phyloP scores from a whole-genome alignment of 108 stramenopile genomes.

The Epithemia pelagica region DNA sequence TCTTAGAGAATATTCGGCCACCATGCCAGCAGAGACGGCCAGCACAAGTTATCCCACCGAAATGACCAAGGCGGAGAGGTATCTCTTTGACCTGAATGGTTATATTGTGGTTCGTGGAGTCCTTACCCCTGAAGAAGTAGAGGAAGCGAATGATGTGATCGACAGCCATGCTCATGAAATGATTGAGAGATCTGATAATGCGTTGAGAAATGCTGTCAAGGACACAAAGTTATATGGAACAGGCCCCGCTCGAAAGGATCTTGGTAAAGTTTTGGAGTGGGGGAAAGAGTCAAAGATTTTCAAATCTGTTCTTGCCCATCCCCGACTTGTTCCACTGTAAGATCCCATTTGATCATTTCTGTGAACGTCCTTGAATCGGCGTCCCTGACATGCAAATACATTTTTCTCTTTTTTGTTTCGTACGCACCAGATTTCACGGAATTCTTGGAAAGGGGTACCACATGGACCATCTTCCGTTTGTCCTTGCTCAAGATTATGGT shows the following conservation, averaged over 20 bases:
- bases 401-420: too few species aligned
- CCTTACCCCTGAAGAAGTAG: slow-evolving; percentile 70
- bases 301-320: slow-evolving; percentile 78
- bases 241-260: slow-evolving; percentile 78
- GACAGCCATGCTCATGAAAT: slow-evolving; percentile 59
- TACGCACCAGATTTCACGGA: slow-evolving; percentile 57
- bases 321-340: slow-evolving; percentile 62
- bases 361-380: background rate
- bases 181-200: slow-evolving; percentile 52
- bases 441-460: slow-evolving; percentile 87
- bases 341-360: background rate
- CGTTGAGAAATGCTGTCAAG: slow-evolving; percentile 64
- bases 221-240: slow-evolving; percentile 62
- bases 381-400: too few species aligned
- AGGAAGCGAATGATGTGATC: slow-evolving; percentile 66
- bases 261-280: slow-evolving; percentile 86
- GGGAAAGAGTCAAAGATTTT: slow-evolving; percentile 69
- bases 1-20: too few species aligned
- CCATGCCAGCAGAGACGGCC: too few species aligned
- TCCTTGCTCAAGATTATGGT: slow-evolving; percentile 74
- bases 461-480: slow-evolving; percentile 87
- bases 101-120: slow-evolving; percentile 77
- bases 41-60: slow-evolving; percentile 26
- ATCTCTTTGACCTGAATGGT: slow-evolving; percentile 91
- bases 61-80: slow-evolving; percentile 81